Conservation (phyloP, 352 stramenopile genomes). For the Halophytophthora polymorphica region DNA sequence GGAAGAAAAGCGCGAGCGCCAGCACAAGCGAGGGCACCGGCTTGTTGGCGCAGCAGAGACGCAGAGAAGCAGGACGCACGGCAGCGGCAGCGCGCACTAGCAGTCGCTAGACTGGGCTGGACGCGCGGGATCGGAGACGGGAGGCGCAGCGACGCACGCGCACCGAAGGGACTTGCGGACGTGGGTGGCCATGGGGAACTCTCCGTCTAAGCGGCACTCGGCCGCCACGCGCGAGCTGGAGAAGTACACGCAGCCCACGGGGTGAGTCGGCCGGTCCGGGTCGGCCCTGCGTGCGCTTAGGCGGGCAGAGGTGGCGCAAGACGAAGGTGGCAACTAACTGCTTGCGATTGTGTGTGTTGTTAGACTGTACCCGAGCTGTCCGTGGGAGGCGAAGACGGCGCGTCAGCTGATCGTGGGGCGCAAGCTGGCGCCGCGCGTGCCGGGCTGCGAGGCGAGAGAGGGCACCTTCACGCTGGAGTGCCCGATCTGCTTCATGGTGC, state of each 20-base stretch:
- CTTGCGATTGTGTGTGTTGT: neutral
- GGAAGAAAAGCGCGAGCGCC: too few relatives aligned
- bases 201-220: slow-evolving; percentile 48
- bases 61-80: too few relatives aligned
- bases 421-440: slow-evolving; percentile 74
- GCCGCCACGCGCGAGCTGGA: slow-evolving; percentile 52
- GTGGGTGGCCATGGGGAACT: slow-evolving; percentile 58
- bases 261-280: slow-evolving; percentile 24
- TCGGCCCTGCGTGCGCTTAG: neutral
- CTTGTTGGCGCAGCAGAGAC: too few relatives aligned
- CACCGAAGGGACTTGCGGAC: neutral
- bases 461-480: slow-evolving; percentile 70
- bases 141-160: neutral
- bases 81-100: too few relatives aligned
- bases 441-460: slow-evolving; percentile 55
- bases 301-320: neutral
- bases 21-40: too few relatives aligned
- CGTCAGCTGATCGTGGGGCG: slow-evolving; percentile 65
- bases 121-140: slow-evolving; percentile 6
- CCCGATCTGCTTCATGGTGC: slow-evolving; percentile 82
- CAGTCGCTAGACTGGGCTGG: neutral
- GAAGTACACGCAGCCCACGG: slow-evolving; percentile 61
- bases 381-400: slow-evolving; percentile 66
- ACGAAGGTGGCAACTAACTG: too few relatives aligned
- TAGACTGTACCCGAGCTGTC: slow-evolving; percentile 75